phyloP scores from a whole-genome alignment of 352 stramenopile species.

The Phytophthora cryptogea region DNA sequence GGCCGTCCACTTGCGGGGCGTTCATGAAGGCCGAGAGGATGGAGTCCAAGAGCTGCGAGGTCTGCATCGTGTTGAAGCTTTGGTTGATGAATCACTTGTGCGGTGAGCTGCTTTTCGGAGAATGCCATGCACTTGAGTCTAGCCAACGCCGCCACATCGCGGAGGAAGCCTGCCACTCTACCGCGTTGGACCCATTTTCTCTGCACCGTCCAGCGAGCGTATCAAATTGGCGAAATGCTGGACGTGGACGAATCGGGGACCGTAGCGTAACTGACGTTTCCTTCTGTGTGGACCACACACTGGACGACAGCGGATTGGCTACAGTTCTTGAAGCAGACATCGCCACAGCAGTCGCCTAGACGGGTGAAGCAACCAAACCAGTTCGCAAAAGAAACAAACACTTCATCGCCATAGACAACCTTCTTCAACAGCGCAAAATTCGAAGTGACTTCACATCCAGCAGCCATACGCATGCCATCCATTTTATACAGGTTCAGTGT shows the following conservation, averaged over 20 bases:
- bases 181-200: not conserved
- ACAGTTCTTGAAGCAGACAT: too few relatives aligned
- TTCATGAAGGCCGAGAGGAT: conserved; percentile 79
- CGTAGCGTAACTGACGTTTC: conserved; percentile 16
- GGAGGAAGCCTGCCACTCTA: conserved; percentile 9
- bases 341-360: too few relatives aligned
- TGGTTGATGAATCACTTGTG: not conserved
- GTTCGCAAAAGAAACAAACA: not conserved
- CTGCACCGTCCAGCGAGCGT: conserved; percentile 5
- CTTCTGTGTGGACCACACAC: conserved; percentile 2
- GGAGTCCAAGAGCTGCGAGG: conserved; percentile 57
- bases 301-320: too few relatives aligned
- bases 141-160: conserved; percentile 3
- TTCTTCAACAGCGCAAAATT: not conserved
- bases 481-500: too few relatives aligned
- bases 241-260: conserved; percentile 31
- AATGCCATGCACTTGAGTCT: conserved; percentile 11
- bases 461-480: not conserved
- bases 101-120: conserved; percentile 1
- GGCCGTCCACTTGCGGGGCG: conserved; percentile 72
- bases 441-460: not conserved
- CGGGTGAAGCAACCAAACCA: too few relatives aligned
- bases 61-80: conserved; percentile 24
- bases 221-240: conserved; percentile 24
- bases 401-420: not conserved